Percentiles rank a stretch among this genome's conserved stretches.
phyloP scores from a whole-genome alignment of 495 filamentous ascomycete species.

The Penicillium cosmopolitanum region DNA sequence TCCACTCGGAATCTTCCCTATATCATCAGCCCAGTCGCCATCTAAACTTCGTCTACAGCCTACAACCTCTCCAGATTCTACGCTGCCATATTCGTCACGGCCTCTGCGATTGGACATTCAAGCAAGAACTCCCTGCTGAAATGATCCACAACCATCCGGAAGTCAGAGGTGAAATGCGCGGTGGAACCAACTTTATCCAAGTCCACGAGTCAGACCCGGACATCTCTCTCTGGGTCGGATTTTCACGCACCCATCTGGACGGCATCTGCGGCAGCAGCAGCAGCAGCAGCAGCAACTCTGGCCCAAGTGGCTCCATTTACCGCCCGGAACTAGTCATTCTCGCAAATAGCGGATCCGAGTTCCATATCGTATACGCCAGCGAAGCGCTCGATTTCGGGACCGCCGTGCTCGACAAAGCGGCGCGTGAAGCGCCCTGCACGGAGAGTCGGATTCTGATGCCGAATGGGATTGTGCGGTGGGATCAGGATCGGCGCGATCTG shows the following conservation, averaged over 20 bases:
- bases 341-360: neutral
- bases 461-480: slow-evolving; percentile 12
- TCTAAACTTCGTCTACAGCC: slow-evolving; percentile 9
- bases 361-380: slow-evolving; percentile 8
- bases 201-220: slow-evolving; percentile 8
- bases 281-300: neutral
- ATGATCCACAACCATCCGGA: neutral
- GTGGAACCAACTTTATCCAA: slow-evolving; percentile 7
- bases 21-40: neutral
- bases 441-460: slow-evolving; percentile 6
- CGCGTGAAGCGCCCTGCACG: slow-evolving; percentile 3
- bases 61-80: slow-evolving; percentile 7
- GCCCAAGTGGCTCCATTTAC: neutral
- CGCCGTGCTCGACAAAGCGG: slow-evolving; percentile 7
- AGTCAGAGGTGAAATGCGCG: slow-evolving; percentile 5
- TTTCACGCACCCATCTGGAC: slow-evolving; percentile 5
- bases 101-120: slow-evolving; percentile 8
- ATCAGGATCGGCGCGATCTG: slow-evolving; percentile 10
- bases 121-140: neutral
- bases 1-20: neutral
- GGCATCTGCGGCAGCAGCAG: neutral
- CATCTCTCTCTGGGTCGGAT: slow-evolving; percentile 7
- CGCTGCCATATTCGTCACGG: slow-evolving; percentile 6
- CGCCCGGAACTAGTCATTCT: slow-evolving; percentile 9
- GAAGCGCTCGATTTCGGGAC: slow-evolving; percentile 10